Evolutionary conservation across 2,329 filamentous ascomycete species (phyloP), one percentile per base, ranked within the genome.

Genomic region (Aspergillus alliaceus): DNA sequence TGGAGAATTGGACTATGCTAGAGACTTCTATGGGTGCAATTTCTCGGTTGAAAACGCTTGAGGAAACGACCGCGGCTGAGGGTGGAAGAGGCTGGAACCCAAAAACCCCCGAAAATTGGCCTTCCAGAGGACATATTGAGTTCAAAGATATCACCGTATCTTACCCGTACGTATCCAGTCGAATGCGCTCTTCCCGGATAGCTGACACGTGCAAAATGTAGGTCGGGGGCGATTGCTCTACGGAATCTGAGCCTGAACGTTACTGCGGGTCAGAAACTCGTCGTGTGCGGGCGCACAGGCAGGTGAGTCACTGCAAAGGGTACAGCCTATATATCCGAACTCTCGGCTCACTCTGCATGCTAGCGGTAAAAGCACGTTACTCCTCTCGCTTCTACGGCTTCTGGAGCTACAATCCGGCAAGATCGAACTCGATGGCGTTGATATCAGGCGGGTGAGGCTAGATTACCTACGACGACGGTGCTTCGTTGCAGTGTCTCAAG

Each of bases 21-120:
- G 83, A 85, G 61, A 84, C 81, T 0, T 77, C 77, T 8, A 73
- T 85, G 25, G 82, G 82, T n/a, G 81, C 80, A 6, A 73, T 85
- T 18, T 32, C 59, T 12, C 32, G 54, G 29, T 14, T 54, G 1
- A 15, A 18, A 8, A 47, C 44, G 11, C 44, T 25, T 1, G 15
- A 14, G 14, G 44, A 47, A 20, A n/a, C n/a, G n/a, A n/a, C n/a
- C n/a, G n/a, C n/a, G n/a, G n/a, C n/a, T n/a, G n/a, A n/a, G n/a
- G n/a, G n/a, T n/a, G n/a, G 44, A 31, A 47, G 31, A 7, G 18
- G 12, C 14, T 1, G 12, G n/a, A 1, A 25, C 29, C 6, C 32
- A 49, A 25, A 46, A 31, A 12, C 4, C n/a, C 39, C 39, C 5
- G 4, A 5, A 12, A 37, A 4, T 4, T 54, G 56, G 56, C 56